Base-by-base conservation (phyloP, 2,329 filamentous ascomycete species). In the Microdochium nivale region DNA sequence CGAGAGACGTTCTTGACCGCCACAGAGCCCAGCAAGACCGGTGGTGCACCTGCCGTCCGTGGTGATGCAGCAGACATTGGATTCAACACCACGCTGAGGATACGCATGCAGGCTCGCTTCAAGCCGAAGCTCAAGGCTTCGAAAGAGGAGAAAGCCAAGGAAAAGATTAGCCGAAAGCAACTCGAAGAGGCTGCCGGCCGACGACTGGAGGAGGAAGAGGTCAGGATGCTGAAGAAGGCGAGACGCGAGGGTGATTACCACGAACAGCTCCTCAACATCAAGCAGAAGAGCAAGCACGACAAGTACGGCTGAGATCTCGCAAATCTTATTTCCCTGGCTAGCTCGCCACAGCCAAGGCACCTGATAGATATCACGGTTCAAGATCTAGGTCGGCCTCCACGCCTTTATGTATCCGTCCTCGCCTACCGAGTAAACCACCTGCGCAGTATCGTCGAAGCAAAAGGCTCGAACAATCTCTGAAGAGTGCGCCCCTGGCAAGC, bases 61-160 rank as follows among this genome's bases (percentile, higher is more conserved):
- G 90, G 89, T 48, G 90, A 96, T 66, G 86, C 82, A 8, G 81
- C 84, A 14, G 70, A 73, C 9, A 80, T 84, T 49, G 79, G 75
- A 3, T 88, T 87, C 62, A 80, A 79, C 59, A 90, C 88, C 10
- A 86, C 84, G 7, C 66, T 95, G 54, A 79, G 89, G 49, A 81
- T 97, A 60, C 86, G 91, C 51, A 96, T 97, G 91, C 92, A 97
- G 72, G 90, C 92, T 23, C 79, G 88, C 49, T 97, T 95, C 74
- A 96, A 96, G 75, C 91, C 92, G 9, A 80, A 80, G 56, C 69
- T 94, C 47, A 88, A 86, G 68, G 86, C 86, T 10, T 81, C 78
- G 1, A 95, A 91, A 70, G 90, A 91, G 65, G 87, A 89, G 57
- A 94, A 87, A 72, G 87, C 88, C 0, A 78, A 80, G 59, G 85